Conservation (phyloP, 257 asterid species). For the Prunella vulgaris region DNA sequence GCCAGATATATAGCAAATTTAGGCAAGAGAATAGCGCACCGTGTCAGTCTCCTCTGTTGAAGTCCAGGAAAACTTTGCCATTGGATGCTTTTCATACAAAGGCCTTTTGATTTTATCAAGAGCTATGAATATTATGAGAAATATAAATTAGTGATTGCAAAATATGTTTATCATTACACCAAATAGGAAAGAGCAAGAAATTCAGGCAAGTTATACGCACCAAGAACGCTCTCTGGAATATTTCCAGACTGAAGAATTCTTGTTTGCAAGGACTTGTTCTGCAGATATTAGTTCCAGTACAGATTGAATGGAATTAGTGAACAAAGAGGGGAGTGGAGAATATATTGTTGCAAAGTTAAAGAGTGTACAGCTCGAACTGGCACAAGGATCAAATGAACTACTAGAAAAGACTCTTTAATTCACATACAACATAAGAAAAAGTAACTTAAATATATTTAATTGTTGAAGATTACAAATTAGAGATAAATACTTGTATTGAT, state of each 20-base stretch:
- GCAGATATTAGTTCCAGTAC: slow-evolving; percentile 25
- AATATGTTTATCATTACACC: slow-evolving; percentile 1
- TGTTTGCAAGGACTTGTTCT: slow-evolving; percentile 82
- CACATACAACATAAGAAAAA: not conserved
- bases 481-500: not conserved
- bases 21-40: slow-evolving; percentile 42
- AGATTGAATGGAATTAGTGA: not conserved
- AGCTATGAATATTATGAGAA: slow-evolving; percentile 43
- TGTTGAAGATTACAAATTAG: not conserved
- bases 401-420: not conserved
- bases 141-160: slow-evolving; percentile 17
- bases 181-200: slow-evolving; percentile 6
- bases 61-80: slow-evolving; percentile 98
- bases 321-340: not conserved
- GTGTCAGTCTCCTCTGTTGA: slow-evolving; percentile 81
- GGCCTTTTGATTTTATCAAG: slow-evolving; percentile 84
- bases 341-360: not conserved
- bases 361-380: slow-evolving; percentile 1
- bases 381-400: slow-evolving; percentile 13
- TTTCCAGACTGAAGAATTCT: slow-evolving; percentile 79
- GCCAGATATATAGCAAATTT: not conserved
- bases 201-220: slow-evolving; percentile 36
- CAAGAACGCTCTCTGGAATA: slow-evolving; percentile 68
- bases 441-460: not conserved
- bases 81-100: slow-evolving; percentile 89